Evolutionary conservation across 2,329 filamentous ascomycete genomes (phyloP).

Genomic region (Aspergillus japonicus): DNA sequence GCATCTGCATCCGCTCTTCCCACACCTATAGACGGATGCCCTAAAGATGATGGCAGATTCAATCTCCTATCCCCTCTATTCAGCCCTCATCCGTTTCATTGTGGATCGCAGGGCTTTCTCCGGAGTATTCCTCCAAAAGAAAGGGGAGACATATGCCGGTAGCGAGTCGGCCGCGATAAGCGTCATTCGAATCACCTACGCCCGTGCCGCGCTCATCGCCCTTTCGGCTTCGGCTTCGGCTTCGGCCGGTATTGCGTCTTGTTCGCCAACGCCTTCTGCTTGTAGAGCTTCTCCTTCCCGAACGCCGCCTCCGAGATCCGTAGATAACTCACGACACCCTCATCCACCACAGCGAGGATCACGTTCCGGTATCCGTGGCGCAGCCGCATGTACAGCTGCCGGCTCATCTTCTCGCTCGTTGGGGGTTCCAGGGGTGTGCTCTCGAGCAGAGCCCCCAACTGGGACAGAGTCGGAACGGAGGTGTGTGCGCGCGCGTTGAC

Average conservation of each 20-base stretch:
- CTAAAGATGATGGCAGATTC: slow-evolving; percentile 53
- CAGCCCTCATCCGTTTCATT: slow-evolving; percentile 21
- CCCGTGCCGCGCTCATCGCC: too few relatives aligned
- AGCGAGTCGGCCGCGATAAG: not conserved
- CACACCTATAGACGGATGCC: slow-evolving; percentile 40
- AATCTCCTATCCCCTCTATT: slow-evolving; percentile 23
- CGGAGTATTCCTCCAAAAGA: not conserved
- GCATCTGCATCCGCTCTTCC: slow-evolving; percentile 36
- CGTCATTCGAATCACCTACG: not conserved
- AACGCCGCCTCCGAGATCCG: slow-evolving; percentile 78
- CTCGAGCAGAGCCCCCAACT: slow-evolving; percentile 70
- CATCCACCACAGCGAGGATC: slow-evolving; percentile 82
- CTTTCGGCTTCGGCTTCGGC: slow-evolving; percentile 15
- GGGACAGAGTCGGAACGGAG: slow-evolving; percentile 67
- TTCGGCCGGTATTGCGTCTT: slow-evolving; percentile 33
- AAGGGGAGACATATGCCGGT: slow-evolving; percentile 27
- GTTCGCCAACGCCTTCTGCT: slow-evolving; percentile 37
- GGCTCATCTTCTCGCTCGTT: slow-evolving; percentile 46
- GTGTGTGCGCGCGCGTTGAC: slow-evolving; percentile 69
- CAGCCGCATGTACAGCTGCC: slow-evolving; percentile 69
- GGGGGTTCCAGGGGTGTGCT: slow-evolving; percentile 70
- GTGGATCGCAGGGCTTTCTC: slow-evolving; percentile 28
- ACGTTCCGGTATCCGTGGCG: slow-evolving; percentile 84
- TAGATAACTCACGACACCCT: slow-evolving; percentile 85
- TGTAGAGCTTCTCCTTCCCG: slow-evolving; percentile 69